These are phyloP conservation scores for Arabidopsis hybrid DNA, from an alignment of 441 rosid genomes.

Conservation along the genomic window DNA sequence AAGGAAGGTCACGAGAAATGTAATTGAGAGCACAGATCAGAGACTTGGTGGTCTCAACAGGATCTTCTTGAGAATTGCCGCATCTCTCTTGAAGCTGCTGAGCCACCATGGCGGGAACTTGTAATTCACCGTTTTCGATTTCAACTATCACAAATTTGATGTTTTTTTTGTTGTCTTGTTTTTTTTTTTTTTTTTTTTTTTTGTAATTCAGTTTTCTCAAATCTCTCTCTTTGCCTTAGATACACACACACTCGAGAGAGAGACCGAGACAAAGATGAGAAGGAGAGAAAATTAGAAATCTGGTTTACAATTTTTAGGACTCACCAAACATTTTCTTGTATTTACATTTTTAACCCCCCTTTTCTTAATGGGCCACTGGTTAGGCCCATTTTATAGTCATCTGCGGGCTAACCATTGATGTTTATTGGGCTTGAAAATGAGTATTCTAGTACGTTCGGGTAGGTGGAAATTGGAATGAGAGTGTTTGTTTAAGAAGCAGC, in stretches of 20 bases:
- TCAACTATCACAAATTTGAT: constrained; percentile 44
- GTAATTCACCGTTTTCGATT: constrained; percentile 34
- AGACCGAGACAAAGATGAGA: constrained; percentile 42
- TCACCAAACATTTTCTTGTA: constrained; percentile 21
- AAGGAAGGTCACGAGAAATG: constrained; percentile 92
- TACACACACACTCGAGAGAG: constrained; percentile 33
- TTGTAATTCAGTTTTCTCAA: constrained; percentile 4
- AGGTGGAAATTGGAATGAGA: too few relatives aligned
- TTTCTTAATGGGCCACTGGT: neutral
- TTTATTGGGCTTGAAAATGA: constrained; percentile 15
- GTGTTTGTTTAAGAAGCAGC: neutral
- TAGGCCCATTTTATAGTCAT: constrained; percentile 6
- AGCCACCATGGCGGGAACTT: constrained; percentile 84
- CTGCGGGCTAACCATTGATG: neutral
- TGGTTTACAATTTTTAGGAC: constrained; percentile 29
- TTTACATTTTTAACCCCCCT: constrained; percentile 36
- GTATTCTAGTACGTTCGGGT: neutral
- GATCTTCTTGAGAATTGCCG: constrained; percentile 48
- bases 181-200: constrained; percentile 8
- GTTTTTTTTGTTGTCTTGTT: constrained; percentile 9
- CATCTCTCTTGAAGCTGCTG: constrained; percentile 56
- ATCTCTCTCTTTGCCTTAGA: constrained; percentile 17
- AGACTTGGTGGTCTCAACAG: constrained; percentile 64
- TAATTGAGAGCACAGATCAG: constrained; percentile 84
- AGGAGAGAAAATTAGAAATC: constrained; percentile 20